Conservation (phyloP, 805 yeast species). For the Lipomyces anomalus region DNA sequence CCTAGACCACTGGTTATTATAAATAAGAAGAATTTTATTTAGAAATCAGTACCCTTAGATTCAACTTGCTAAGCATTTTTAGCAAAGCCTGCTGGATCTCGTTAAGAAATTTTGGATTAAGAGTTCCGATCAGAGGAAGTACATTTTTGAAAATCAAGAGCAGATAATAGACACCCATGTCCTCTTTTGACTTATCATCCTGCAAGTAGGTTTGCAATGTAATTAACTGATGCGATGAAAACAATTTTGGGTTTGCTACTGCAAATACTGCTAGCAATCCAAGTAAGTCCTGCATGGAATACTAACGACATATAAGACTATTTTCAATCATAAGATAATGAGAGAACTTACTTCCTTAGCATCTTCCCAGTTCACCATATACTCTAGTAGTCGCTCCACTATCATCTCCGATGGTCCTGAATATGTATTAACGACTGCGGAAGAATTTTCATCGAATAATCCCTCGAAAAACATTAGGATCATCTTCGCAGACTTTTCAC, state of each 20-base stretch:
- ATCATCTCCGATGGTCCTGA: neutral
- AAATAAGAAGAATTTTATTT: neutral
- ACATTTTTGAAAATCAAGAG: slow-evolving; percentile 51
- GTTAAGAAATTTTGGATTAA: slow-evolving; percentile 47
- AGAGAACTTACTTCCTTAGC: too few relatives aligned
- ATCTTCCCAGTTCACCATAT: neutral
- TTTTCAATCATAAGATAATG: too few relatives aligned
- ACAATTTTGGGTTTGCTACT: slow-evolving; percentile 46
- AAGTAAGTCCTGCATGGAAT: slow-evolving; percentile 36
- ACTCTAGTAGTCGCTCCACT: neutral
- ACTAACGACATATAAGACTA: neutral
- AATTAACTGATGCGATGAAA: slow-evolving; percentile 61
- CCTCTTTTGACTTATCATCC: slow-evolving; percentile 42
- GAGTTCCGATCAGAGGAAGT: slow-evolving; percentile 40
- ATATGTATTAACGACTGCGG: neutral
- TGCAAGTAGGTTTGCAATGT: slow-evolving; percentile 58
- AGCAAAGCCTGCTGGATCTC: slow-evolving; percentile 50
- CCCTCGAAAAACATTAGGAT: slow-evolving; percentile 5
- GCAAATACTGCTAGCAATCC: slow-evolving; percentile 54
- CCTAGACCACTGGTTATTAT: slow-evolving; percentile 29
- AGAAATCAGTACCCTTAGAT: slow-evolving; percentile 36
- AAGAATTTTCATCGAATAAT: slow-evolving; percentile 1
- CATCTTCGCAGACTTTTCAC: slow-evolving; percentile 7
- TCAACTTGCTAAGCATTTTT: slow-evolving; percentile 53
- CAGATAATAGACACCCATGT: slow-evolving; percentile 43